Conservation (phyloP, 345 rosid genomes). For the Arabis alpina region DNA sequence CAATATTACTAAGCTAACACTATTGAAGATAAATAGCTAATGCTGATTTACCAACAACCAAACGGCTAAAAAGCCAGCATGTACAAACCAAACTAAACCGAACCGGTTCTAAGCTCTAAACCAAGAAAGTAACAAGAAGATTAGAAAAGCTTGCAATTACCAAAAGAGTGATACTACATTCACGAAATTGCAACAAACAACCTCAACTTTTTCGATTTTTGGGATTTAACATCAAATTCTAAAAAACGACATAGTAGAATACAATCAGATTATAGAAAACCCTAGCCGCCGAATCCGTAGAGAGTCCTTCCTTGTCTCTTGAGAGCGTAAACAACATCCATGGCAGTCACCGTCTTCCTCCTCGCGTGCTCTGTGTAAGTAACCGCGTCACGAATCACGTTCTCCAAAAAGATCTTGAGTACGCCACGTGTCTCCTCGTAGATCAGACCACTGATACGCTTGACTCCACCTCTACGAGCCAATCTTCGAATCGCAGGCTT, state of each 20-base stretch:
- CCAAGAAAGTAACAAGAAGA: too few species aligned
- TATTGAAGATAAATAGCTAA: too few species aligned
- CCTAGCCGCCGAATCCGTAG: conserved; percentile 37
- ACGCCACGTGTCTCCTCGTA: conserved; percentile 36
- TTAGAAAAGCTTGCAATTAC: too few species aligned
- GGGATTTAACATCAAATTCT: not conserved
- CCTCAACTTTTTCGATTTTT: not conserved
- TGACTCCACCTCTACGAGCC: conserved; percentile 29
- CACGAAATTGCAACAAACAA: not conserved
- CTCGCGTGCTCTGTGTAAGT: conserved; percentile 35
- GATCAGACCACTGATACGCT: conserved; percentile 26
- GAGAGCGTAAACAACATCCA: conserved; percentile 37
- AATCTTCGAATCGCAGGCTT: conserved; percentile 18
- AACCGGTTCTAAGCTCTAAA: too few species aligned
- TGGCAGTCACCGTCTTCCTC: conserved; percentile 38
- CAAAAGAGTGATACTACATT: too few species aligned
- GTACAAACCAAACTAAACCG: too few species aligned
- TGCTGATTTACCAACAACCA: too few species aligned
- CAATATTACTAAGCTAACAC: too few species aligned
- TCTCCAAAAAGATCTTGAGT: conserved; percentile 37
- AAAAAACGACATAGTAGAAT: not conserved
- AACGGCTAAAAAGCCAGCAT: not conserved
- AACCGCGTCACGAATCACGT: conserved; percentile 28
- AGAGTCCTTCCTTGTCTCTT: conserved; percentile 35
- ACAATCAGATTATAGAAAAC: not conserved